Base-by-base conservation (phyloP, 305 asterid genomes). In the Fraxinus velutina region DNA sequence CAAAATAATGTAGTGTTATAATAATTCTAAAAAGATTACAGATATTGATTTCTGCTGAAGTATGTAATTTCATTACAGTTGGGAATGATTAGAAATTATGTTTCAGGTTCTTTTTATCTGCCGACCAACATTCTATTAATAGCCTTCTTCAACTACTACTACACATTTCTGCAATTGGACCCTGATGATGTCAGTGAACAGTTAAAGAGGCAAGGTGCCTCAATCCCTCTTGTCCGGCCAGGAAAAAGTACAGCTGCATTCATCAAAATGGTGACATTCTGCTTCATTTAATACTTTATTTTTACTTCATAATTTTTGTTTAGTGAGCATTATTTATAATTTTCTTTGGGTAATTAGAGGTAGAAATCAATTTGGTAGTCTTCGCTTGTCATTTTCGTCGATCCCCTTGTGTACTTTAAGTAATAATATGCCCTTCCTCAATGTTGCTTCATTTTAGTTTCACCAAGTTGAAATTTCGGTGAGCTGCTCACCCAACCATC, bases 191-290 rank as follows among this genome's bases (percentile, higher is more conserved):
- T 95, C 74, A 95, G 97, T 29, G 97, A 93, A 79, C 99, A 92
- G 90, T 88, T 95, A 88, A 95, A 95, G 90, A 89, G 98, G 87
- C 99, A 95, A 91, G 99, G 99, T 36, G 99, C 99, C 83, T 93
- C 99, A 39, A 92, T 93, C 82, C 99, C 98, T 36, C 96, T 93
- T 72, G 92, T 93, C 77, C 92, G 99, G 10, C 98, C 99, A 55
- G 99, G 98, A 78, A 95, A 93, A 91, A 93, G 97, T 79, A 95
- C 99, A 42, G 98, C 98, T 7, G 86, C 88, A 52, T 92, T 87
- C 77, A 95, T 95, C 88, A 91, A 89, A 84, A 95, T 88, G 91
- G 99, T 93, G 88, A 86, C 44, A 21, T 66, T 79, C 73, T 13
- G 60, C 4, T 74, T 76, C 77, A 33, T 75, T 36, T 27, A 39